A percentile compares a stretch with the other conserved stretches of the same genome.
These are phyloP conservation scores for Paraleonurus japonicus DNA, from an alignment of 257 asterid species.

Conservation along the genomic window DNA sequence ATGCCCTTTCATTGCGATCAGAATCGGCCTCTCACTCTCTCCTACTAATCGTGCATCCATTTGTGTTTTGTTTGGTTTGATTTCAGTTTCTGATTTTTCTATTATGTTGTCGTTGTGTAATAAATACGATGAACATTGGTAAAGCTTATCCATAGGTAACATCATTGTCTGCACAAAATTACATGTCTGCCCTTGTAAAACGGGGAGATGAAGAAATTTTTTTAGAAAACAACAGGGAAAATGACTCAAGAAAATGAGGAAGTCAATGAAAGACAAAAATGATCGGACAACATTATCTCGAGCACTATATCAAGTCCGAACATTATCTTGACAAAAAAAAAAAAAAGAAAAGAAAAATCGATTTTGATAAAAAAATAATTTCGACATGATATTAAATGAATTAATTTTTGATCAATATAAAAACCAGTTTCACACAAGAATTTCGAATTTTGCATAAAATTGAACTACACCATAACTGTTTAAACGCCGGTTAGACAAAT, in stretches of 20 bases:
- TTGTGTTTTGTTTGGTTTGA: neutral
- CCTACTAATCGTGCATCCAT: slow-evolving; percentile 27
- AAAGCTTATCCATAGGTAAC: slow-evolving; percentile 19
- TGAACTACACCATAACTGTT: no score
- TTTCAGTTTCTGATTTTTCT: neutral
- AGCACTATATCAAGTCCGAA: neutral
- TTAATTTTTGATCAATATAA: no score
- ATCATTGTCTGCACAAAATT: neutral
- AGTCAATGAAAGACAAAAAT: neutral
- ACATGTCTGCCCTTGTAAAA: neutral
- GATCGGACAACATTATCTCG: neutral
- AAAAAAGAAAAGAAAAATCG: neutral
- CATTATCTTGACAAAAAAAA: neutral
- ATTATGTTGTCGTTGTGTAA: neutral
- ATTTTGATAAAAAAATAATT: no score
- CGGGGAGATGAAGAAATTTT: neutral
- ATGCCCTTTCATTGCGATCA: slow-evolving; percentile 88
- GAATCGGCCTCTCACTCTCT: slow-evolving; percentile 27
- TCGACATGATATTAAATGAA: no score
- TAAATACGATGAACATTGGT: neutral
- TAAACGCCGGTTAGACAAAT: no score
- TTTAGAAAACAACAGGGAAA: no score
- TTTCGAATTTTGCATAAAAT: no score
- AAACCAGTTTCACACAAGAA: no score
- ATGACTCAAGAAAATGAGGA: neutral